A percentile compares a stretch with the other conserved stretches of the same genome.
These are phyloP conservation scores for Calonectria pseudoreteaudii DNA, from an alignment of 2,329 filamentous ascomycete species.

Conservation along the genomic window DNA sequence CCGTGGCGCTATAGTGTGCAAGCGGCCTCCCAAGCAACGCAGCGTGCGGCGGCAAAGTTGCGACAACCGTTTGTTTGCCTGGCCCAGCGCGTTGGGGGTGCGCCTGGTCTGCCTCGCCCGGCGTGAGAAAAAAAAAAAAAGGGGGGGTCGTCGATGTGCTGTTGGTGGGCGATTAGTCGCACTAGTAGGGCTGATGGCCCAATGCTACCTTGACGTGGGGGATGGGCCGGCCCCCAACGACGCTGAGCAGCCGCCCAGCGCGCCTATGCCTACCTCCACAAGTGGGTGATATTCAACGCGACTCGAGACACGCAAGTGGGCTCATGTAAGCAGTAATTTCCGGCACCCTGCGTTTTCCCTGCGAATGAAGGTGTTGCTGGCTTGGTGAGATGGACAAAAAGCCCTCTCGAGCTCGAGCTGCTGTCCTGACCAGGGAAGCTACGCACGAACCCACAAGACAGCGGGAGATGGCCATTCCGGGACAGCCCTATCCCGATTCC, in stretches of 20 bases:
- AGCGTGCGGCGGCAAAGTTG: constrained; percentile 1
- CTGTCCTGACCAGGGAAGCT: not conserved
- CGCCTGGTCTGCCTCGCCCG: constrained; percentile 7
- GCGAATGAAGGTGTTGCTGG: not conserved
- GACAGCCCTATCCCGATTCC: constrained; percentile 16
- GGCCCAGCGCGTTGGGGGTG: not conserved
- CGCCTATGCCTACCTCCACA: not conserved
- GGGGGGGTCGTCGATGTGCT: not conserved
- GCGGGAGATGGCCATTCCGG: constrained; percentile 11
- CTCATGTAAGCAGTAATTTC: not conserved
- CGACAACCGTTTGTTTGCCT: not conserved
- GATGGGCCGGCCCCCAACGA: not conserved
- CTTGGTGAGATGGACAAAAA: not conserved
- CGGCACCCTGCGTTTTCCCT: not conserved
- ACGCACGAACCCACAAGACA: not conserved
- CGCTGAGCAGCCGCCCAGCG: not conserved
- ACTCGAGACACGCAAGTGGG: no score
- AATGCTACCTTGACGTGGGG: constrained; percentile 5
- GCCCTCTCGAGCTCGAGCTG: not conserved
- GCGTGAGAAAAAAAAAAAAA: not conserved
- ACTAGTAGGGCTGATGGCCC: constrained; percentile 17
- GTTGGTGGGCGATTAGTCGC: not conserved
- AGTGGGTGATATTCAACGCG: not conserved
- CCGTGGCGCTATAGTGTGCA: not conserved
- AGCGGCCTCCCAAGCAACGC: constrained; percentile 1